Percentiles rank a stretch among this genome's conserved stretches.
phyloP scores from a whole-genome alignment of 805 yeast genomes.

The Saturnispora serradocipensis region DNA sequence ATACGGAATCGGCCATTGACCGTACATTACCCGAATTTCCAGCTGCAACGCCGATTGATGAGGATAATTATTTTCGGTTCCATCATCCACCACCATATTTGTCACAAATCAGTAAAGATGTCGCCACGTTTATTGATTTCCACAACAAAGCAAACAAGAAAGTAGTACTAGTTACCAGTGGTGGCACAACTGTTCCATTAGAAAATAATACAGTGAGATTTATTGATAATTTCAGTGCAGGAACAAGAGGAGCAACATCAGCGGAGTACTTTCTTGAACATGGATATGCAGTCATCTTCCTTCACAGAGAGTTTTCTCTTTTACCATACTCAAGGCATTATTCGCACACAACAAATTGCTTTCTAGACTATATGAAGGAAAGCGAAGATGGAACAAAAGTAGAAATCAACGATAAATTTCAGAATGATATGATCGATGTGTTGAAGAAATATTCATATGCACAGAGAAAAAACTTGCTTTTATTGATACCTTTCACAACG shows the following conservation, averaged over 20 bases:
- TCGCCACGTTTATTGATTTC: constrained; percentile 48
- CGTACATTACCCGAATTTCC: constrained; percentile 67
- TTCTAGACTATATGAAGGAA: constrained; percentile 70
- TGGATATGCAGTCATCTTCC: constrained; percentile 86
- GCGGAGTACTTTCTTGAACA: constrained; percentile 82
- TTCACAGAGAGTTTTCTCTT: constrained; percentile 86
- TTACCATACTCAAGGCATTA: constrained; percentile 89
- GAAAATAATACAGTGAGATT: constrained; percentile 96
- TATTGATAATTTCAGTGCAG: constrained; percentile 95
- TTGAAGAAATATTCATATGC: constrained; percentile 48
- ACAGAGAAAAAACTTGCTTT: constrained; percentile 40
- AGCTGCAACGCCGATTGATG: constrained; percentile 64
- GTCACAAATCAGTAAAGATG: constrained; percentile 47
- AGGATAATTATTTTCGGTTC: constrained; percentile 62
- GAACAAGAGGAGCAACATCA: constrained; percentile 94
- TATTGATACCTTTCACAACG: constrained; percentile 83
- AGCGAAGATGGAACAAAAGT: constrained; percentile 38
- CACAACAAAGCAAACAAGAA: constrained; percentile 39
- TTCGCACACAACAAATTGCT: constrained; percentile 74
- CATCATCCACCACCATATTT: constrained; percentile 72
- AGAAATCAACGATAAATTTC: constrained; percentile 51
- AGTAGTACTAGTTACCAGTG: constrained; percentile 82
- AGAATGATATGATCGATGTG: constrained; percentile 50
- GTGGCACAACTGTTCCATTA: constrained; percentile 96
- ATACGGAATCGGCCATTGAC: constrained; percentile 67